Conservation (phyloP, 225 moss, liverwort and hornwort species). For the Pseudoscleropodium purum region DNA sequence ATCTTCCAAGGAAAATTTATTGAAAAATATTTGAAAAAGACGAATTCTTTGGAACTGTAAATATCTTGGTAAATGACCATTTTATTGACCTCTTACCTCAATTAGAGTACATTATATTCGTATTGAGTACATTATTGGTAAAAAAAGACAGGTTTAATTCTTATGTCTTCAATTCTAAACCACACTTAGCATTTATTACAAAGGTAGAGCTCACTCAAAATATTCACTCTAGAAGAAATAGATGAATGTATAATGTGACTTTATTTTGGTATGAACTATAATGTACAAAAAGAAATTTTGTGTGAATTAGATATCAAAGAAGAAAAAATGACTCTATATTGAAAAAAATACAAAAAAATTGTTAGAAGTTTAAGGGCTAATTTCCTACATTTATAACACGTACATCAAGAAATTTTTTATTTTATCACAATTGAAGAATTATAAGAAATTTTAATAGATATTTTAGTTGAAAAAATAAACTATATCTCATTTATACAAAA, state of each 20-base stretch:
- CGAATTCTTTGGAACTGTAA: accelerated
- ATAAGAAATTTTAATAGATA: too few relatives aligned
- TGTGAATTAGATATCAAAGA: too few relatives aligned
- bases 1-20: not conserved
- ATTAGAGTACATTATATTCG: not conserved
- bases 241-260: not conserved
- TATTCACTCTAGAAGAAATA: not conserved
- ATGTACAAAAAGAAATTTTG: too few relatives aligned
- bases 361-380: not conserved
- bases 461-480: too few relatives aligned
- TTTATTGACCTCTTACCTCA: not conserved
- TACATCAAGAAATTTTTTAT: too few relatives aligned
- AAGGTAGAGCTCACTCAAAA: not conserved
- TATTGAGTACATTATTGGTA: not conserved
- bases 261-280: not conserved
- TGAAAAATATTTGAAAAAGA: not conserved
- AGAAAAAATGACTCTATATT: too few relatives aligned
- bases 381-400: too few relatives aligned
- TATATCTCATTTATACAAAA: too few relatives aligned
- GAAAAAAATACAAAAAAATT: too few relatives aligned
- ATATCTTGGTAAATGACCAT: not conserved
- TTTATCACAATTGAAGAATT: too few relatives aligned
- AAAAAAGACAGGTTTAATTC: not conserved
- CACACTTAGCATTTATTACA: not conserved
- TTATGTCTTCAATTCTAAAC: not conserved